These are phyloP conservation scores for Solanum hybrid DNA, from an alignment of 305 asterid species.

Conservation along the genomic window DNA sequence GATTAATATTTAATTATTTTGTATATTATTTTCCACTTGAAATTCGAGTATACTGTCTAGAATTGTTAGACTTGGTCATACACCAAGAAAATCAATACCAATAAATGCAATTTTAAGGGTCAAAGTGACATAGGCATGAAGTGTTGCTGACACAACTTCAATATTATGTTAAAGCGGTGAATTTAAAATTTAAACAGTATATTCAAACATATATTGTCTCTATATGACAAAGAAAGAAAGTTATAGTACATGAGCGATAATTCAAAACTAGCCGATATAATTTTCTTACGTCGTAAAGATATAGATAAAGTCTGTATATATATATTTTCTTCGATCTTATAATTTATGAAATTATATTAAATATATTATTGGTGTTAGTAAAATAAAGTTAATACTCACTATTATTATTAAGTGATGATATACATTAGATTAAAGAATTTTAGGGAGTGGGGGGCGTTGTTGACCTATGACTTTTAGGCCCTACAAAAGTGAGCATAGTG, in stretches of 20 bases:
- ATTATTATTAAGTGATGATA: neutral
- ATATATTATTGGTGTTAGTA: neutral
- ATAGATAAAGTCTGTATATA: neutral
- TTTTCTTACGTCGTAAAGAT: neutral
- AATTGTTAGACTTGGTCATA: neutral
- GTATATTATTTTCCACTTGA: neutral
- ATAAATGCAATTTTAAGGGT: neutral
- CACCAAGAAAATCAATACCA: neutral
- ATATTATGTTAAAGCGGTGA: neutral
- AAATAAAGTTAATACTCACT: neutral
- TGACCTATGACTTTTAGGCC: neutral
- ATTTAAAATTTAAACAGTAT: too few relatives aligned
- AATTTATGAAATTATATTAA: neutral
- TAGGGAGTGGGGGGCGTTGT: neutral
- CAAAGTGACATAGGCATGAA: neutral
- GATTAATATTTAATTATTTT: neutral
- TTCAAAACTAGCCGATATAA: neutral
- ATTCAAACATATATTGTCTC: neutral
- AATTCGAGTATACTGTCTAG: neutral
- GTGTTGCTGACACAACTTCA: neutral
- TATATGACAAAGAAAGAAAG: neutral
- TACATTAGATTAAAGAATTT: neutral
- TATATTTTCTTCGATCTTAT: fast-evolving
- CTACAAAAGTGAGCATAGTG: neutral
- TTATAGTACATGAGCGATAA: neutral